Conservation (phyloP, 176 grass and related monocot species). For the Otatea glauca region DNA sequence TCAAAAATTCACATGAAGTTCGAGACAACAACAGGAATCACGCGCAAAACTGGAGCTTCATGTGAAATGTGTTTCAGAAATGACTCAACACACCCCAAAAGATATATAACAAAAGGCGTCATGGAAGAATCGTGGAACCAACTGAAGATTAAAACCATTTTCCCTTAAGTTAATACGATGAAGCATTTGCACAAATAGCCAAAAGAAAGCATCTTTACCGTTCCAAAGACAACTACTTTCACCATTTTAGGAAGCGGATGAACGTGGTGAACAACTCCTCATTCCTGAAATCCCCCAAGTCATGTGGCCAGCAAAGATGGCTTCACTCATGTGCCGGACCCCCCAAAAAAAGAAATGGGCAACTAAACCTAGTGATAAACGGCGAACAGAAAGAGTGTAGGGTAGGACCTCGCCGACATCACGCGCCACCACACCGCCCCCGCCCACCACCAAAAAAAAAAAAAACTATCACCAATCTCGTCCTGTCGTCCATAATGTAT, state of each 20-base stretch:
- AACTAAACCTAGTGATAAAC: too few species aligned
- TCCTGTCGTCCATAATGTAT: neutral
- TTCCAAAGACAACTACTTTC: neutral
- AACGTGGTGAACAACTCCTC: constrained; percentile 23
- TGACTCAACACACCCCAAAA: neutral
- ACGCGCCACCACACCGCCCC: neutral
- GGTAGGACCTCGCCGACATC: constrained; percentile 12
- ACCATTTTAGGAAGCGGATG: constrained; percentile 14
- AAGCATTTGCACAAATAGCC: constrained; percentile 15
- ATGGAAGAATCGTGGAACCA: neutral
- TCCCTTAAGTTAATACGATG: neutral
- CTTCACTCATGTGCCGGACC: constrained; percentile 16
- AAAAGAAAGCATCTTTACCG: neutral
- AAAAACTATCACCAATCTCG: neutral
- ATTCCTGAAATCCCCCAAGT: constrained; percentile 5
- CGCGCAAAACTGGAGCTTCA: neutral
- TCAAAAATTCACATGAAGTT: neutral
- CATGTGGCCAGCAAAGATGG: neutral
- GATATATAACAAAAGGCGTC: neutral
- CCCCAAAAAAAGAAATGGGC: neutral
- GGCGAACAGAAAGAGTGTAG: neutral
- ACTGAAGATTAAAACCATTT: neutral
- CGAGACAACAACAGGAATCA: neutral
- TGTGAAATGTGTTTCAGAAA: constrained; percentile 11
- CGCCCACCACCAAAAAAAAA: too few species aligned